Evolutionary conservation across 495 filamentous ascomycete genomes (phyloP).

Genomic region (Trypethelium eluteriae): DNA sequence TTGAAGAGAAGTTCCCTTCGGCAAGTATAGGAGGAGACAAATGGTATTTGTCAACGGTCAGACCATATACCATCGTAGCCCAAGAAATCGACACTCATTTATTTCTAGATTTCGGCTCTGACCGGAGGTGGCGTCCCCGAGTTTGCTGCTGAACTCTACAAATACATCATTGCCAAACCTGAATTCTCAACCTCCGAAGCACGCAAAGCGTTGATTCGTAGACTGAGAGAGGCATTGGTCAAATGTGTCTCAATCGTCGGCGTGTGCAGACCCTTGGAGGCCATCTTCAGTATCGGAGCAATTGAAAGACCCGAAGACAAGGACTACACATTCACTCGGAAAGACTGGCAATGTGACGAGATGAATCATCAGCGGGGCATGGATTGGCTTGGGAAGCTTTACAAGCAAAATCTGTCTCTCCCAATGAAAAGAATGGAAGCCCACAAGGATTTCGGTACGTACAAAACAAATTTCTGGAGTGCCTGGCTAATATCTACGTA

Average conservation of each 20-base stretch:
- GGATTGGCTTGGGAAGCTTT: constrained; percentile 29
- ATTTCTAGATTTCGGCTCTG: constrained; percentile 25
- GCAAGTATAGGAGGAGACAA: constrained; percentile 44
- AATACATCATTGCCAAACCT: constrained; percentile 27
- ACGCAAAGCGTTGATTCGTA: constrained; percentile 31
- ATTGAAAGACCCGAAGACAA: constrained; percentile 31
- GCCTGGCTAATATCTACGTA: background rate
- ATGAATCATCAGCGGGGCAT: constrained; percentile 29
- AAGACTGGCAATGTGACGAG: constrained; percentile 34
- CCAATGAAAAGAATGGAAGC: constrained; percentile 27
- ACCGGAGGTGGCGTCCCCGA: constrained; percentile 28
- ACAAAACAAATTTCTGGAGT: too few species aligned
- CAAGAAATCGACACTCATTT: too few species aligned
- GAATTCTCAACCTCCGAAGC: constrained; percentile 27
- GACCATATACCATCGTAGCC: background rate
- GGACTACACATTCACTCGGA: constrained; percentile 35
- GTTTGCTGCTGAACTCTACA: constrained; percentile 30
- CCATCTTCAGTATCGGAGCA: constrained; percentile 30
- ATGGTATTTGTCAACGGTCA: constrained; percentile 51
- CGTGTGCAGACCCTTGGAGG: constrained; percentile 31
- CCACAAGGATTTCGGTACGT: constrained; percentile 32
- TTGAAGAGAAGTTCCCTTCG: constrained; percentile 46
- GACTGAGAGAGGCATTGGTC: constrained; percentile 33
- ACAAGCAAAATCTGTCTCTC: constrained; percentile 27
- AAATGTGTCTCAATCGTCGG: constrained; percentile 31